Evolutionary conservation across 257 asterid species (phyloP).

Genomic region (Orobanche coerulescens): DNA sequence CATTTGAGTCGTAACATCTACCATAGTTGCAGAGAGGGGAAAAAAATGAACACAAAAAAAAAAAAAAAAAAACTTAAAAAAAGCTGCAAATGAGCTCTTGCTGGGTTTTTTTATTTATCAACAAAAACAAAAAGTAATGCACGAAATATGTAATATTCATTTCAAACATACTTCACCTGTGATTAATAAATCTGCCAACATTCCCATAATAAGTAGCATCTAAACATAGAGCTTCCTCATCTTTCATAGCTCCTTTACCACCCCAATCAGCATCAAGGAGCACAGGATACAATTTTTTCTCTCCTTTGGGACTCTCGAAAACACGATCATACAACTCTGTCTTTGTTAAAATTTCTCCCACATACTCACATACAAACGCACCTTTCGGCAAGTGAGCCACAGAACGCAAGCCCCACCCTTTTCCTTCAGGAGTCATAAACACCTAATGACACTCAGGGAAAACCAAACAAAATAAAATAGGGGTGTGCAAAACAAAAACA

Average conservation of each 20-base stretch:
- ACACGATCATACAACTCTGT: constrained; percentile 75
- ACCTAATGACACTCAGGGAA: constrained; percentile 57
- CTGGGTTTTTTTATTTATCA: too few species aligned
- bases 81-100: too few species aligned
- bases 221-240: constrained; percentile 89
- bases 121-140: neutral
- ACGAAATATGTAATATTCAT: too few species aligned
- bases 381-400: constrained; percentile 94
- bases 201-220: constrained; percentile 91
- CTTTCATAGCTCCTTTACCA: constrained; percentile 65
- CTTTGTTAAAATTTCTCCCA: constrained; percentile 88
- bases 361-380: constrained; percentile 91
- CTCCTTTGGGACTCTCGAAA: constrained; percentile 39
- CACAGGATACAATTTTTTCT: constrained; percentile 76
- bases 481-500: too few species aligned
- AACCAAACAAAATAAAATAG: too few species aligned
- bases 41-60: too few species aligned
- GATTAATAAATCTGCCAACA: constrained; percentile 91
- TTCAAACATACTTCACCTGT: constrained; percentile 53
- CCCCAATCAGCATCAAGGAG: constrained; percentile 97
- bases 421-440: constrained; percentile 70
- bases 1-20: constrained; percentile 76
- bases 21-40: constrained; percentile 19
- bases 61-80: too few species aligned
- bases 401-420: constrained; percentile 97